Conservation (phyloP, 495 filamentous ascomycete genomes). For the Chlorociboria aeruginascens region DNA sequence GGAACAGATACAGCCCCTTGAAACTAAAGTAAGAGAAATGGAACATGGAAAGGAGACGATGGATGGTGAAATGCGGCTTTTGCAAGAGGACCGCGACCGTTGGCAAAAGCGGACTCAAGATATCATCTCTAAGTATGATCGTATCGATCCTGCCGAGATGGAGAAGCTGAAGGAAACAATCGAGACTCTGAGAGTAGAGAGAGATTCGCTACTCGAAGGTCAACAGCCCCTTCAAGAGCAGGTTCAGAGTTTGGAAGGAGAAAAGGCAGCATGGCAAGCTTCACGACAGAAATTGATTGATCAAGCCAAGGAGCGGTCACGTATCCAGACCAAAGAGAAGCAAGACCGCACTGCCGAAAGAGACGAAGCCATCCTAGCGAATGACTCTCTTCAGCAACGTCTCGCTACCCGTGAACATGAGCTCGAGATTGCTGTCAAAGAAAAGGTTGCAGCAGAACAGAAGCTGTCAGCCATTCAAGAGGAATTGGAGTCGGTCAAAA, state of each 20-base stretch:
- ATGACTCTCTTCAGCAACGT: conserved; percentile 26
- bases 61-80: conserved; percentile 72
- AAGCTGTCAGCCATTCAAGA: conserved; percentile 8
- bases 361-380: conserved; percentile 21
- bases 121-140: conserved; percentile 90
- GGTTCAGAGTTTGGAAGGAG: conserved; percentile 33
- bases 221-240: conserved; percentile 48
- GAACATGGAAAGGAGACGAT: conserved; percentile 67
- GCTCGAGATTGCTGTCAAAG: conserved; percentile 18
- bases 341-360: conserved; percentile 28
- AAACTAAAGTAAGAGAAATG: conserved; percentile 63
- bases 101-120: conserved; percentile 91
- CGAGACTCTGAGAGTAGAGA: conserved; percentile 53
- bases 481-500: conserved; percentile 15
- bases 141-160: conserved; percentile 83
- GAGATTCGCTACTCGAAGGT: conserved; percentile 49
- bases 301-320: conserved; percentile 36
- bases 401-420: conserved; percentile 24
- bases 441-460: conserved; percentile 13
- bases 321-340: conserved; percentile 26
- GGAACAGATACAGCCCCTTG: conserved; percentile 67
- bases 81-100: conserved; percentile 77
- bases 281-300: conserved; percentile 29
- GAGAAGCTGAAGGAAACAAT: conserved; percentile 66
- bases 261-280: conserved; percentile 31